Conservation (phyloP, 352 stramenopile species). For the Phytophthora hibernalis region DNA sequence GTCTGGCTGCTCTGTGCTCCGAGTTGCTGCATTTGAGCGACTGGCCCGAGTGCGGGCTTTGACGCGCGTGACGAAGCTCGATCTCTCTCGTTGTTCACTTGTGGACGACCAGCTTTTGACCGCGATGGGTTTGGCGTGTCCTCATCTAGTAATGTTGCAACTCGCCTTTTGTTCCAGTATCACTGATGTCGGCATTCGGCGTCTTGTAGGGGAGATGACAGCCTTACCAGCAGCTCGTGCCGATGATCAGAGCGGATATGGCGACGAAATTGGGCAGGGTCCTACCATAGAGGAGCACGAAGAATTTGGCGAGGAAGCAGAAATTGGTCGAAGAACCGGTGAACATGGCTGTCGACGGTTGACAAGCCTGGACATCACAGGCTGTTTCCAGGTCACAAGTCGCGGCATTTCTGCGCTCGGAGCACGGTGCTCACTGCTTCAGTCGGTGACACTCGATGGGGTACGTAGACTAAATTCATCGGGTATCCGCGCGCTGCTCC, state of each 20-base stretch:
- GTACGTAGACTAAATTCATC: slow-evolving; percentile 51
- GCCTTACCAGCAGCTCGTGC: slow-evolving; percentile 19
- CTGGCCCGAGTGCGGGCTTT: slow-evolving; percentile 52
- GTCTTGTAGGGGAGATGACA: slow-evolving; percentile 46
- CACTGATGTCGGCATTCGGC: slow-evolving; percentile 57
- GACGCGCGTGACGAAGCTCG: slow-evolving; percentile 44
- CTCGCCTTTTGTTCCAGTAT: slow-evolving; percentile 64
- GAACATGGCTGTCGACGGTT: slow-evolving; percentile 53
- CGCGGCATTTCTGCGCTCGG: slow-evolving; percentile 49
- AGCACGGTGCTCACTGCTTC: slow-evolving; percentile 44
- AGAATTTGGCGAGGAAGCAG: slow-evolving; percentile 7
- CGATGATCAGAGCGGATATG: slow-evolving; percentile 3
- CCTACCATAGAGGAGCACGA: slow-evolving; percentile 6
- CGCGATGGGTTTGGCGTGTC: slow-evolving; percentile 51
- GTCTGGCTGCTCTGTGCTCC: slow-evolving; percentile 42
- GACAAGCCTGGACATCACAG: slow-evolving; percentile 61
- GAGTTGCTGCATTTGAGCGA: slow-evolving; percentile 48
- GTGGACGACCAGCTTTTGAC: slow-evolving; percentile 64
- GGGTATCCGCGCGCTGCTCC: slow-evolving; percentile 40
- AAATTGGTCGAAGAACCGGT: slow-evolving; percentile 9
- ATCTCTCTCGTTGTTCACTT: slow-evolving; percentile 61
- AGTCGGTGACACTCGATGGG: slow-evolving; percentile 62
- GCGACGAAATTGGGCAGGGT: slow-evolving; percentile 1
- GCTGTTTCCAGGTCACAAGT: slow-evolving; percentile 74
- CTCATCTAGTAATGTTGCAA: slow-evolving; percentile 45